Percentiles rank a stretch among this genome's conserved stretches.
Evolutionary conservation across 306 rosid genomes (phyloP).

Genomic region (Potentilla sterilis): DNA sequence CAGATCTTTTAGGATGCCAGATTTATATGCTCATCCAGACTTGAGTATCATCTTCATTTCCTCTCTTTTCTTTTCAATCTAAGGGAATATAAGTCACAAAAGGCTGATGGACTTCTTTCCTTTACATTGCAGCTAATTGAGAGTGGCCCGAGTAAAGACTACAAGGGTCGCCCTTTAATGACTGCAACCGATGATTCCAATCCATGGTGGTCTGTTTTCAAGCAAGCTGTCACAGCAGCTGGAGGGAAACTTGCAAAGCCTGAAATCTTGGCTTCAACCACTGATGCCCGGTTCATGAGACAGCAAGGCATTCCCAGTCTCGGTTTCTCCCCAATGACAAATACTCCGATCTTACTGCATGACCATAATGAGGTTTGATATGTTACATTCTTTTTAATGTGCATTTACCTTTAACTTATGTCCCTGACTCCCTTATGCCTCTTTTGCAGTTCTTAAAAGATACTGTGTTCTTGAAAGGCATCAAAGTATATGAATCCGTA

Average conservation of each 20-base stretch:
- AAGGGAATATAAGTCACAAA: neutral
- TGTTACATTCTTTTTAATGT: conserved; percentile 10
- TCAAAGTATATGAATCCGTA: conserved; percentile 76
- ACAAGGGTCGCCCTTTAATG: conserved; percentile 60
- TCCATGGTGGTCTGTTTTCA: conserved; percentile 89
- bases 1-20: neutral
- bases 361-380: conserved; percentile 84
- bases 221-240: conserved; percentile 55
- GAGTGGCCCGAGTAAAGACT: conserved; percentile 67
- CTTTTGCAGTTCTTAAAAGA: conserved; percentile 70
- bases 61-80: conserved; percentile 13
- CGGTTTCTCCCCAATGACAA: conserved; percentile 90
- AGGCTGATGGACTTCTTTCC: conserved; percentile 10
- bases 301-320: conserved; percentile 74
- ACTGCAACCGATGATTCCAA: conserved; percentile 70
- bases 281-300: conserved; percentile 67
- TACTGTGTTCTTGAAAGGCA: conserved; percentile 66
- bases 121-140: conserved; percentile 49
- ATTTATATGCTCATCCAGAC: neutral
- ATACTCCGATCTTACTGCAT: conserved; percentile 89
- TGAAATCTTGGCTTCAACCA: conserved; percentile 79
- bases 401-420: neutral
- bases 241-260: conserved; percentile 84
- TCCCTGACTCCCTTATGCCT: conserved; percentile 13
- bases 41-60: neutral